Percentiles rank a stretch among this genome's conserved stretches.
phyloP scores from a whole-genome alignment of 495 filamentous ascomycete species.

The Neurospora sp. region DNA sequence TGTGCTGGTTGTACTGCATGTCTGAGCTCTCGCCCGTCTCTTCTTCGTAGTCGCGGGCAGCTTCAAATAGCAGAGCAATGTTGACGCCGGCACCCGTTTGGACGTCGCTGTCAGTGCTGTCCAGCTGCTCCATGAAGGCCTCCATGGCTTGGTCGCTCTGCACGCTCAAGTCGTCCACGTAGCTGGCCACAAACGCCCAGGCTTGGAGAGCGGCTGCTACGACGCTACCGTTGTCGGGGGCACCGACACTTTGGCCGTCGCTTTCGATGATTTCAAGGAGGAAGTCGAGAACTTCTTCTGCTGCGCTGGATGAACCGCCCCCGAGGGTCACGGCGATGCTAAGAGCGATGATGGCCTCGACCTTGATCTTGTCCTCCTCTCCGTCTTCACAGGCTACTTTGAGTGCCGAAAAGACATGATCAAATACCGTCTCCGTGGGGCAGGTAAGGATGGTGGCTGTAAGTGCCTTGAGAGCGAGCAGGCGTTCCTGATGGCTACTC shows the following conservation, averaged over 20 bases:
- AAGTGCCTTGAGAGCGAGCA: constrained; percentile 64
- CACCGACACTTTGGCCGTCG: constrained; percentile 67
- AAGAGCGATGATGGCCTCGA: constrained; percentile 66
- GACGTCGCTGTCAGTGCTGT: constrained; percentile 62
- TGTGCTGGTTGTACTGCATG: constrained; percentile 41
- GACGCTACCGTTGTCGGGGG: constrained; percentile 61
- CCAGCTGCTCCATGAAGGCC: constrained; percentile 82
- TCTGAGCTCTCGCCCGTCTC: constrained; percentile 43
- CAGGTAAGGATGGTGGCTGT: constrained; percentile 66
- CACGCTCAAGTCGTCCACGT: constrained; percentile 68
- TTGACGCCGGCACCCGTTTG: constrained; percentile 83
- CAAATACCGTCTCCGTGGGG: constrained; percentile 60
- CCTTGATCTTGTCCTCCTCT: constrained; percentile 53
- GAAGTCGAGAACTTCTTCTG: constrained; percentile 69
- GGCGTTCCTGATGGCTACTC: constrained; percentile 60
- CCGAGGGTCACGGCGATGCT: constrained; percentile 65
- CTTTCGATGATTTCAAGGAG: constrained; percentile 78
- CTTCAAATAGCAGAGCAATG: constrained; percentile 84
- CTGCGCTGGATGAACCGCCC: constrained; percentile 60
- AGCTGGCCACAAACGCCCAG: constrained; percentile 81
- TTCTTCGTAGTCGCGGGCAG: constrained; percentile 55
- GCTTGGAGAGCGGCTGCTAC: constrained; percentile 77
- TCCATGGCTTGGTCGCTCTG: constrained; percentile 69
- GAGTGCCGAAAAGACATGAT: constrained; percentile 49
- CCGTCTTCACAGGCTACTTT: constrained; percentile 65